These are phyloP conservation scores for Pleurotus tuoliensis DNA, from an alignment of 768 basidiomycete species.

Conservation along the genomic window DNA sequence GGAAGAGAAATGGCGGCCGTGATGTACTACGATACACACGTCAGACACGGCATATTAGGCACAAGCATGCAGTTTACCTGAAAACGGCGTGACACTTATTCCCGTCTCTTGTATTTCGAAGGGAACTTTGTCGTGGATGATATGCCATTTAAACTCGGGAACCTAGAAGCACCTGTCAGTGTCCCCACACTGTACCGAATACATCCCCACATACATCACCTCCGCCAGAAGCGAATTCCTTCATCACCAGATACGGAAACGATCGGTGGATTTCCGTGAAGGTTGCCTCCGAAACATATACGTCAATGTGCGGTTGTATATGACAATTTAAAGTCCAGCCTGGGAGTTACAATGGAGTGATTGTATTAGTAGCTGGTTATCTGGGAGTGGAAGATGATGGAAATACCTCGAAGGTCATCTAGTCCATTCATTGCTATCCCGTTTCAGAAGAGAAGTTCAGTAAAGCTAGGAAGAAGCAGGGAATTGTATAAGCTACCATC, in stretches of 20 bases:
- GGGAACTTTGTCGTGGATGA: slow-evolving; percentile 64
- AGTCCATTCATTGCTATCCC: slow-evolving; percentile 77
- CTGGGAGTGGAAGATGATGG: too few species aligned
- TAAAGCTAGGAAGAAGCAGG: not conserved
- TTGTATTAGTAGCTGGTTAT: too few species aligned
- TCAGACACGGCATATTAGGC: too few species aligned
- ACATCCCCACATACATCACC: slow-evolving; percentile 52
- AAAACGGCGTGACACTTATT: slow-evolving; percentile 61
- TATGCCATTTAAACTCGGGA: slow-evolving; percentile 79
- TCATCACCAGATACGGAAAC: slow-evolving; percentile 80
- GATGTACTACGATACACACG: slow-evolving; percentile 48
- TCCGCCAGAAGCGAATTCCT: slow-evolving; percentile 74
- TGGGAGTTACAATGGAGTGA: slow-evolving; percentile 18
- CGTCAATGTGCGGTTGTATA: slow-evolving; percentile 70
- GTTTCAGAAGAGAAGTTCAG: not conserved
- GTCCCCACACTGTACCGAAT: not conserved
- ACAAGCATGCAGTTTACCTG: slow-evolving; percentile 39
- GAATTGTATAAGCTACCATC: slow-evolving; percentile 42
- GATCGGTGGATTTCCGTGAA: slow-evolving; percentile 61
- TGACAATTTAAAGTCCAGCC: slow-evolving; percentile 68
- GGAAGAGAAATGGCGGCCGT: slow-evolving; percentile 60
- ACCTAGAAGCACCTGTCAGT: slow-evolving; percentile 41
- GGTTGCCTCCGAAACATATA: slow-evolving; percentile 67
- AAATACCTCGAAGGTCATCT: slow-evolving; percentile 77
- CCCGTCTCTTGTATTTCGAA: slow-evolving; percentile 68